Percentiles rank a stretch among this genome's conserved stretches.
Conservation (phyloP, 2,329 filamentous ascomycete genomes). For the Trichoderma koningiopsis region DNA sequence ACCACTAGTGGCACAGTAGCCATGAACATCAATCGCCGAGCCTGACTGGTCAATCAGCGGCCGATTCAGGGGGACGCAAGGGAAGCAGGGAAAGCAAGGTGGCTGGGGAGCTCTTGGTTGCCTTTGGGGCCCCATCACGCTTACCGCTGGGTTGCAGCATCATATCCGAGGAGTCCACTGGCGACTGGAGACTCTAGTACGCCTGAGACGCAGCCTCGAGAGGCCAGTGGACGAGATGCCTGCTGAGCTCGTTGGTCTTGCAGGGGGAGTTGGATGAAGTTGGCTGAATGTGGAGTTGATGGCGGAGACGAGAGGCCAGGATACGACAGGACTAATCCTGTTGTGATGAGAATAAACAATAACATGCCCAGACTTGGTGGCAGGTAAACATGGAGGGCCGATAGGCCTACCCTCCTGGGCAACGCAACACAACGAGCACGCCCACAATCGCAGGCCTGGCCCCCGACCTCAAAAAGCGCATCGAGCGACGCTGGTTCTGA, state of each 20-base stretch:
- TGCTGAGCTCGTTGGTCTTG: conserved; percentile 27
- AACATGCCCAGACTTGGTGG: conserved; percentile 24
- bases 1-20: conserved; percentile 15
- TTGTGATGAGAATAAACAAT: conserved; percentile 35
- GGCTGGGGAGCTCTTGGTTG: conserved; percentile 24
- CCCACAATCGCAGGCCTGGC: conserved; percentile 35
- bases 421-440: conserved; percentile 28
- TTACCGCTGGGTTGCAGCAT: conserved; percentile 28
- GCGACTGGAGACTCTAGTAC: conserved; percentile 24
- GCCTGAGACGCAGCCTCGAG: conserved; percentile 27
- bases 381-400: conserved; percentile 30
- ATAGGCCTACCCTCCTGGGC: conserved; percentile 33
- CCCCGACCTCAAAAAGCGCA: conserved; percentile 46
- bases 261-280: conserved; percentile 27
- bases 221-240: conserved; percentile 23
- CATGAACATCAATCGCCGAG: conserved; percentile 20
- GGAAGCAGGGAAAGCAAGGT: conserved; percentile 19
- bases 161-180: conserved; percentile 25
- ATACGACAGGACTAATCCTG: conserved; percentile 30
- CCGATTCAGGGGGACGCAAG: conserved; percentile 23
- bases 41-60: conserved; percentile 26
- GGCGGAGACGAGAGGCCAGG: conserved; percentile 27
- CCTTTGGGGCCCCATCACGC: conserved; percentile 20
- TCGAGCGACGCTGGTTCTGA: conserved; percentile 38
- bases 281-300: conserved; percentile 27